Evolutionary conservation across 1,284 basidiomycete species (phyloP), one percentile per base, ranked within the genome.

Genomic region (Ceratobasidium sp.): DNA sequence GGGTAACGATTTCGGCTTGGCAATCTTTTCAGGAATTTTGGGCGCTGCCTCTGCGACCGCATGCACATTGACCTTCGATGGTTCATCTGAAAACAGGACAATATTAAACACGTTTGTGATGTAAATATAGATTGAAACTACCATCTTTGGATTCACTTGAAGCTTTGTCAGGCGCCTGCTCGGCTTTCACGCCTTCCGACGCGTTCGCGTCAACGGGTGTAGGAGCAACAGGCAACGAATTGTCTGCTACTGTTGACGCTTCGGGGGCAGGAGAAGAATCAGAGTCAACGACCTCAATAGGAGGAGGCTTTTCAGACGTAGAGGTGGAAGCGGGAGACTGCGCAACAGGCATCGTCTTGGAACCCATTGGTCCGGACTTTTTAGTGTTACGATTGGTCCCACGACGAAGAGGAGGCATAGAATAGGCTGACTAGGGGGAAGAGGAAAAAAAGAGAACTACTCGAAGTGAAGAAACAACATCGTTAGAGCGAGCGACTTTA

Each of bases 301-400:
- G 4, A 7, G 53, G 7, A 55, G 12, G 15, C 53, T 15, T 20
- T 20, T 55, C 4, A 23, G 53, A 20, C 15, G 12, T 20, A n/a
- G n/a, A n/a, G 53, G 9, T 55, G 5, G 53, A 20, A 55, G 53
- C 53, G 53, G n/a, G 4, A 55, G 53, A 55, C 53, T 55, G 53
- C 9, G n/a, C 53, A 20, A 55, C 53, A 55, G 53, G n/a, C 9
- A 20, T 23, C 4, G 53, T 55, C 53, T 55, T 55, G 15, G 53
- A 55, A 55, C 53, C 53, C 53, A 55, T 55, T 20, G 53, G 15
- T 55, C n/a, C 53, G n/a, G 53, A 55, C 53, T 55, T 55, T 20
- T n/a, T n/a, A n/a, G n/a, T n/a, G n/a, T n/a, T n/a, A n/a, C n/a
- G n/a, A n/a, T n/a, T n/a, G n/a, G n/a, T n/a, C n/a, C n/a, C n/a